These are phyloP conservation scores for Zymoseptoria tritici DNA, from an alignment of 2,329 filamentous ascomycete species.

Conservation along the genomic window DNA sequence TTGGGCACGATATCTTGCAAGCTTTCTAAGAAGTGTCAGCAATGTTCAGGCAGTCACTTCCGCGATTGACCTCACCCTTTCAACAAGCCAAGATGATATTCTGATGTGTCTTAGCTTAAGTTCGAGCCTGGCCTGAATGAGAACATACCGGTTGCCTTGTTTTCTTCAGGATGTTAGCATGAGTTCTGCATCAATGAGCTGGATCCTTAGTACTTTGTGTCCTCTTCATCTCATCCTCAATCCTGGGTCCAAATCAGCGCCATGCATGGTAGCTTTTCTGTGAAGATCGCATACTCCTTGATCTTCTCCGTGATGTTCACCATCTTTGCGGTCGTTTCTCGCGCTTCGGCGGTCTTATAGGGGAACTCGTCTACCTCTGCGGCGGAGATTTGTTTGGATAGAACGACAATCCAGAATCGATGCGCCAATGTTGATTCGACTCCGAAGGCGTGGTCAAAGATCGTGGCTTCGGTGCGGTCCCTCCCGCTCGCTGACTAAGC, in stretches of 20 bases:
- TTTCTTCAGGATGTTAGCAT: slow-evolving; percentile 57
- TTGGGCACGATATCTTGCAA: slow-evolving; percentile 87
- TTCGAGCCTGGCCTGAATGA: slow-evolving; percentile 1
- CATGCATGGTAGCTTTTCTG: not conserved
- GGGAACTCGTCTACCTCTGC: not conserved
- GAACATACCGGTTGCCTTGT: slow-evolving; percentile 89
- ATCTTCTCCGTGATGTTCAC: slow-evolving; percentile 99
- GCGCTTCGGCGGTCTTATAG: slow-evolving; percentile 2
- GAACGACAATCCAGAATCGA: not conserved
- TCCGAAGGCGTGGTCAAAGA: not conserved
- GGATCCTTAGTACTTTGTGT: slow-evolving; percentile 74
- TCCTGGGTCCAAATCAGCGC: slow-evolving; percentile 51
- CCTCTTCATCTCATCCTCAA: slow-evolving; percentile 98
- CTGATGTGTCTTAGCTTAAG: slow-evolving; percentile 45
- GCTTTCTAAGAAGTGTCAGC: slow-evolving; percentile 58
- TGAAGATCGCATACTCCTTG: slow-evolving; percentile 67
- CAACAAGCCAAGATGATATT: slow-evolving; percentile 94
- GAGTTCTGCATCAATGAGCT: not conserved
- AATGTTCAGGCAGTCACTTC: not conserved
- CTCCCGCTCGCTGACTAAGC: not conserved
- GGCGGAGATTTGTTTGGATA: not conserved
- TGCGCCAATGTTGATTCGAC: not conserved
- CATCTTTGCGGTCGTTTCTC: slow-evolving; percentile 51
- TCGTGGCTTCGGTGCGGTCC: not conserved
- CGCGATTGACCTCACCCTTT: slow-evolving; percentile 64